Conservation (phyloP, 441 rosid species). For the Populus hybrid region DNA sequence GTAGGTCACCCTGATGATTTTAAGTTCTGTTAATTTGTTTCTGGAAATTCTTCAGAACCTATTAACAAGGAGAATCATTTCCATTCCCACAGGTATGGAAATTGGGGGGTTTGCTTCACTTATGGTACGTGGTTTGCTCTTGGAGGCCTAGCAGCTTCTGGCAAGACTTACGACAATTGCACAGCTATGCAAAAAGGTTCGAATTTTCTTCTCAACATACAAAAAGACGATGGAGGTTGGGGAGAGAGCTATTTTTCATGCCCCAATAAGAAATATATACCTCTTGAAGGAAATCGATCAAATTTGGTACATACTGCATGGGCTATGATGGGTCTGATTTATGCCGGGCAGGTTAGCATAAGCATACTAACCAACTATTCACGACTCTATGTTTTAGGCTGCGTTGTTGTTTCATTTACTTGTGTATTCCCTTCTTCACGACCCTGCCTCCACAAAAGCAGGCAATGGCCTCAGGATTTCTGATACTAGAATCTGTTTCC, state of each 20-base stretch:
- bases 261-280: constrained; percentile 48
- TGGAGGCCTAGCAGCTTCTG: constrained; percentile 43
- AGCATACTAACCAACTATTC: neutral
- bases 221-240: constrained; percentile 54
- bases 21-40: neutral
- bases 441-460: too few relatives aligned
- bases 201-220: constrained; percentile 47
- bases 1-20: constrained; percentile 21
- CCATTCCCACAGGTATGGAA: constrained; percentile 37
- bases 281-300: constrained; percentile 49
- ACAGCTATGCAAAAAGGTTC: constrained; percentile 45
- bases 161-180: constrained; percentile 47
- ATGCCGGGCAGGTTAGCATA: constrained; percentile 21
- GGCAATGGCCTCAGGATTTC: too few relatives aligned
- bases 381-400: too few relatives aligned
- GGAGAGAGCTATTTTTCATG: constrained; percentile 65
- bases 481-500: neutral
- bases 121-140: constrained; percentile 68
- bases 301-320: constrained; percentile 22
- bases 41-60: neutral
- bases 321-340: constrained; percentile 51
- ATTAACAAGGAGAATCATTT: neutral
- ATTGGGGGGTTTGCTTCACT: constrained; percentile 68
- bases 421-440: too few relatives aligned
- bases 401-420: too few relatives aligned